These are phyloP conservation scores for Fraxinus greggii DNA, from an alignment of 305 asterid species.

Conservation along the genomic window DNA sequence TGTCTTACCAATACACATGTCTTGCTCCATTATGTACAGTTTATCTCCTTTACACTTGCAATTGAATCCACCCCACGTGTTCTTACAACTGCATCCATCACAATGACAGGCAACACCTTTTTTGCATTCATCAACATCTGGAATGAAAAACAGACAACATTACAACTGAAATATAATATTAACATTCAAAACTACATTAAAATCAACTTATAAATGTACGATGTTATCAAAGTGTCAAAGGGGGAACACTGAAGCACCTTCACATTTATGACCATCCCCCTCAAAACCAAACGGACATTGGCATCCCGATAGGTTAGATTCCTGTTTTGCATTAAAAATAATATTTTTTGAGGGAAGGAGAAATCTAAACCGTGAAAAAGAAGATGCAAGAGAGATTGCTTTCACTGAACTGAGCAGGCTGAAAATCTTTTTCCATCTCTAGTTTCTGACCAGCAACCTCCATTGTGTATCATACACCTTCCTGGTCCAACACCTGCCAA, in stretches of 20 bases:
- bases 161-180: background rate
- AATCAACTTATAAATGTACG: background rate
- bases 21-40: conserved; percentile 74
- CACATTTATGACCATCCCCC: conserved; percentile 79
- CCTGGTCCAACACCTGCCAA: conserved; percentile 83
- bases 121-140: conserved; percentile 87
- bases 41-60: conserved; percentile 68
- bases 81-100: conserved; percentile 74
- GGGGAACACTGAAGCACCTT: conserved; percentile 42
- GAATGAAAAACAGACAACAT: background rate
- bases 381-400: background rate
- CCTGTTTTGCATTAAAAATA: conserved; percentile 39
- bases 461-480: conserved; percentile 69
- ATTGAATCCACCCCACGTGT: conserved; percentile 79
- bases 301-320: conserved; percentile 64
- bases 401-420: conserved; percentile 69
- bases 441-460: conserved; percentile 83
- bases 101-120: conserved; percentile 64
- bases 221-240: background rate
- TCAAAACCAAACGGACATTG: conserved; percentile 71
- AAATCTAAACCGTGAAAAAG: background rate
- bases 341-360: background rate
- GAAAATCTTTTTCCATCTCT: conserved; percentile 56
- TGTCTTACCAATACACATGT: conserved; percentile 70
- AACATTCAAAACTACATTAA: background rate